Evolutionary conservation across 306 rosid genomes (phyloP).

Genomic region (Nissolia schottii): DNA sequence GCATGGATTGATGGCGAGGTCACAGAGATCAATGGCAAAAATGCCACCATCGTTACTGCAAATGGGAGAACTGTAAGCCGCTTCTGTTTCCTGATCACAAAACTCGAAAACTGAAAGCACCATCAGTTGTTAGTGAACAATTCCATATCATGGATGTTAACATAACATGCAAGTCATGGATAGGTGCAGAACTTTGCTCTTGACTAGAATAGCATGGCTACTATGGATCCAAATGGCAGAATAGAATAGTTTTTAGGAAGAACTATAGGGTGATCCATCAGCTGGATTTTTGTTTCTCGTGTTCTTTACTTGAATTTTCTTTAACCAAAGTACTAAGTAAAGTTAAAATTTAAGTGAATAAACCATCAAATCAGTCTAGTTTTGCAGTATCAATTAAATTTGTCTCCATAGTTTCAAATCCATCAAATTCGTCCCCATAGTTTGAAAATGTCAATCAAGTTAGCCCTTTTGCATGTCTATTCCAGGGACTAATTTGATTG

Average conservation of each 20-base stretch:
- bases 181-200: constrained; percentile 4
- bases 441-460: no score
- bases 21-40: constrained; percentile 47
- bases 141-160: not conserved
- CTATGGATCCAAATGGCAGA: constrained; percentile 25
- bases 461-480: no score
- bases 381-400: no score
- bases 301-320: not conserved
- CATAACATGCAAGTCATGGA: not conserved
- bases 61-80: constrained; percentile 64
- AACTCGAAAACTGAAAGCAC: constrained; percentile 5
- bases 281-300: not conserved
- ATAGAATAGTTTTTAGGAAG: not conserved
- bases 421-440: no score
- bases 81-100: constrained; percentile 20
- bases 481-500: no score
- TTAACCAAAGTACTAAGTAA: not conserved
- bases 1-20: constrained; percentile 87
- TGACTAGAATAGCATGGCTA: not conserved
- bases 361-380: no score
- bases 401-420: no score
- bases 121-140: not conserved
- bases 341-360: not conserved
- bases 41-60: constrained; percentile 48
- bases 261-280: not conserved